Evolutionary conservation across 805 yeast genomes (phyloP), one percentile per base, ranked within the genome.

Genomic region (Ogataea chonburiensis): DNA sequence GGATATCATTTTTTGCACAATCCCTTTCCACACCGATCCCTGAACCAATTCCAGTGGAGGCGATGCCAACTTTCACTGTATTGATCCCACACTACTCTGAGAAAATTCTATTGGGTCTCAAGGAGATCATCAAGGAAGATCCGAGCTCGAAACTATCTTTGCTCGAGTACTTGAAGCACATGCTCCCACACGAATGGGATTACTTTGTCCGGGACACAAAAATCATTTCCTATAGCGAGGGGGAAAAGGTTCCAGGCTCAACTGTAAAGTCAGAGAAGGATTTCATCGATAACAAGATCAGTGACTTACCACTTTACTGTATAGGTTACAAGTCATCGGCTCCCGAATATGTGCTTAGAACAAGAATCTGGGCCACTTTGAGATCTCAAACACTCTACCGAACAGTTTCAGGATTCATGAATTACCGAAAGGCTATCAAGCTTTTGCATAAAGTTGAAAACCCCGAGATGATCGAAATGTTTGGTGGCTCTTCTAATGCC

Each of bases 351-450:
- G 71, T 77, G 3, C 55, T 82, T 44, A 65, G 94, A 56, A 86
- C 95, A 0, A 68, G 95, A 52, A 71, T 86, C 2, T 87, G 96
- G 96, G 85, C 95, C 0, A 85, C 95, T 0, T 61, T 84, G 36
- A 68, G 95, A 51, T 75, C 86, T 2, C 96, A 87, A 54, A 87
- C 96, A 0, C 65, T 87, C 36, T 88, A 81, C 53, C 66, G 96
- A 24, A 87, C 96, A 0, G 69, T 86, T 3, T 76, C 89, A 0
- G 96, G 96, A 0, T 86, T 88, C 53, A 75, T 75, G 75, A 86
- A 86, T 55, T 87, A 87, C 54, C 66, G 74, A 10, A 71, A 71
- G 23, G 96, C 96, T 0, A 71, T 88, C 19, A 79, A 79, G 46
- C 62, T 86, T 17, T 65, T 87, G 5, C 77, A 78, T 49, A 64